Percentiles rank a stretch among this genome's conserved stretches.
Evolutionary conservation across 2,329 filamentous ascomycete genomes (phyloP).

Genomic region (Zymoseptoria passerinii): DNA sequence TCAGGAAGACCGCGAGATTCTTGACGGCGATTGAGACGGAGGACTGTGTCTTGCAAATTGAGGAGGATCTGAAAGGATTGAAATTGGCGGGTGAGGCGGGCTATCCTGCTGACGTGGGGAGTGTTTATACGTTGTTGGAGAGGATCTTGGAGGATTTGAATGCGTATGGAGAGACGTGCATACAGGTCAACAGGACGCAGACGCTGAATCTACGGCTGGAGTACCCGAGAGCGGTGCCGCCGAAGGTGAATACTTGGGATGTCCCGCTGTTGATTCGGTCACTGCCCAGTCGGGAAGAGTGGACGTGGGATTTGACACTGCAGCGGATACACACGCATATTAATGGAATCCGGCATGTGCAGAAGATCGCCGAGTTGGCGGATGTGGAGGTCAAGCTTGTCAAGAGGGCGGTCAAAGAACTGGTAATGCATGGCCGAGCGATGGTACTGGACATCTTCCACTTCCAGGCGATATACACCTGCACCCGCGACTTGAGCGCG

Average conservation of each 20-base stretch:
- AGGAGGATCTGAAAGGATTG: conserved; percentile 34
- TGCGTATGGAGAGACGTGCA: conserved; percentile 80
- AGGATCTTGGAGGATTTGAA: conserved; percentile 88
- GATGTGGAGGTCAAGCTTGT: conserved; percentile 82
- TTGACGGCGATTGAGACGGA: conserved; percentile 90
- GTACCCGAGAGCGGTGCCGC: conserved; percentile 65
- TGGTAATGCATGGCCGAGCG: conserved; percentile 88
- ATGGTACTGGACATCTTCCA: conserved; percentile 91
- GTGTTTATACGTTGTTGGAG: conserved; percentile 65
- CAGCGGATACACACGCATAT: conserved; percentile 75
- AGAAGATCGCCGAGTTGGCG: conserved; percentile 74
- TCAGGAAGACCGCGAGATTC: conserved; percentile 73
- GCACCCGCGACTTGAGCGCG: conserved; percentile 65
- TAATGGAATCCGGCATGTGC: conserved; percentile 83
- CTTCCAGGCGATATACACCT: conserved; percentile 84
- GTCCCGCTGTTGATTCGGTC: conserved; percentile 68
- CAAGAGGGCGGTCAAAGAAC: conserved; percentile 75
- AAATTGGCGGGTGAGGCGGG: conserved; percentile 23
- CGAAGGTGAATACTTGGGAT: conserved; percentile 75
- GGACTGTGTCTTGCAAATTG: conserved; percentile 67
- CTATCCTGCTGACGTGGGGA: conserved; percentile 27
- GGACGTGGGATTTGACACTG: conserved; percentile 67
- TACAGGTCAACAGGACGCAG: conserved; percentile 18
- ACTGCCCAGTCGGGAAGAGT: conserved; percentile 46
- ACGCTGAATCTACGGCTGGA: conserved; percentile 25